These are phyloP conservation scores for Madurella fahalii DNA, from an alignment of 2,329 filamentous ascomycete genomes.

Conservation along the genomic window DNA sequence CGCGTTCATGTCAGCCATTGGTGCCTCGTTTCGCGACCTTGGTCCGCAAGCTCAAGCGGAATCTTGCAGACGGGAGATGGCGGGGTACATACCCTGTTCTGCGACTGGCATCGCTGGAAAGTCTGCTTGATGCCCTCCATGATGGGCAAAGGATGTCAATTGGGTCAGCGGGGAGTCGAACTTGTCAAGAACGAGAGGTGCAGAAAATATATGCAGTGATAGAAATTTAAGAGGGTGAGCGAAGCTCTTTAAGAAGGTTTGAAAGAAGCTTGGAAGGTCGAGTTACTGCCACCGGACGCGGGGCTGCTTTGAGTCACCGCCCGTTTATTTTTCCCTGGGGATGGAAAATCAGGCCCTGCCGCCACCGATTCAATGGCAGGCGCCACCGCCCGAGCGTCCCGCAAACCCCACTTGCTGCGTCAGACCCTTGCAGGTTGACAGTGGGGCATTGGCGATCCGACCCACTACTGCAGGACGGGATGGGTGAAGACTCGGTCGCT, in stretches of 20 bases:
- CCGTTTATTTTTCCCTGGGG: no score
- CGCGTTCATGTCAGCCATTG: conserved; percentile 2
- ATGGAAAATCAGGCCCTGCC: no score
- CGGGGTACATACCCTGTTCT: conserved; percentile 50
- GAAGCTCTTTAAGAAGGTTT: background rate
- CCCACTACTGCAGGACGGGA: no score
- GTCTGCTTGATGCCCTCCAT: conserved; percentile 58
- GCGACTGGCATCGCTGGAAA: conserved; percentile 57
- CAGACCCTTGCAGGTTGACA: no score
- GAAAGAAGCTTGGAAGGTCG: background rate
- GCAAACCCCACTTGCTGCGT: no score
- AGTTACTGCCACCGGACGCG: background rate
- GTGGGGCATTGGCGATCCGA: no score
- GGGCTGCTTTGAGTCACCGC: background rate
- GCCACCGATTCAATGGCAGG: no score
- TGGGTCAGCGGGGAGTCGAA: background rate
- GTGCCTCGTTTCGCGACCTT: background rate
- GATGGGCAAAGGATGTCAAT: conserved; percentile 24
- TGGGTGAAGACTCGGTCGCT: no score
- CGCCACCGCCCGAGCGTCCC: no score
- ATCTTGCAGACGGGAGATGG: conserved; percentile 12
- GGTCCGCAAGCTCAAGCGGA: background rate
- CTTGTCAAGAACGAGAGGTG: background rate
- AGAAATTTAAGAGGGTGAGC: background rate
- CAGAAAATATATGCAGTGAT: background rate